phyloP scores from a whole-genome alignment of 768 basidiomycete genomes.

The Gymnopilus dilepis region DNA sequence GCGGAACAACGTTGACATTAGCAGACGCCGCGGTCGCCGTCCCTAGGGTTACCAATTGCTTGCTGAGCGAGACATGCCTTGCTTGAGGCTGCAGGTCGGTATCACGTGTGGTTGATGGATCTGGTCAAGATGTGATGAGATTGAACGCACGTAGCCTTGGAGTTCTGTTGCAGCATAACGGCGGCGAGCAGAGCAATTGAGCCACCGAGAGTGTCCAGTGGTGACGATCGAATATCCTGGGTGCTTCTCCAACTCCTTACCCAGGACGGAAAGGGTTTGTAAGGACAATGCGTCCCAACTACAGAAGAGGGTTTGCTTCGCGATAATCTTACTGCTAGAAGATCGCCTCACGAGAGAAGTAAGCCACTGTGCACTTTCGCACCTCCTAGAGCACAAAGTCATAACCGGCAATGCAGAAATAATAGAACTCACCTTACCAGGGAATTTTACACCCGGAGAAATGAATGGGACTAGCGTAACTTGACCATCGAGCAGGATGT shows the following conservation, averaged over 20 bases:
- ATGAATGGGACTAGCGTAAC: constrained; percentile 48
- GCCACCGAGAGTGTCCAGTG: constrained; percentile 63
- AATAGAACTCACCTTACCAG: constrained; percentile 35
- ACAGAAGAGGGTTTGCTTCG: background rate
- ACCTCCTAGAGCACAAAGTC: constrained; percentile 33
- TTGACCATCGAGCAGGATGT: constrained; percentile 48
- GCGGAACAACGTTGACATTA: too few relatives aligned
- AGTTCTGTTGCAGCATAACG: constrained; percentile 47
- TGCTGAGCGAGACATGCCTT: too few relatives aligned
- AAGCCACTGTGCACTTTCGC: constrained; percentile 55
- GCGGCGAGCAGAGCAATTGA: constrained; percentile 54
- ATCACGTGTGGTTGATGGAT: too few relatives aligned
- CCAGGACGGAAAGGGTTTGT: constrained; percentile 43
- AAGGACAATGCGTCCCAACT: constrained; percentile 58
- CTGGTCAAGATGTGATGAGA: too few relatives aligned
- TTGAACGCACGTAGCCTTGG: constrained; percentile 28
- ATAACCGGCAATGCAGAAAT: background rate
- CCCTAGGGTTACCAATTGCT: too few relatives aligned
- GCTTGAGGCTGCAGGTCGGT: too few relatives aligned
- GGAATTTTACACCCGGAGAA: constrained; percentile 47
- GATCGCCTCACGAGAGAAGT: constrained; percentile 45
- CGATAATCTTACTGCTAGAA: background rate
- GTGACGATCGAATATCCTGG: constrained; percentile 47
- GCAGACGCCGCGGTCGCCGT: too few relatives aligned
- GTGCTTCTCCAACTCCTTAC: constrained; percentile 39